These are phyloP conservation scores for Eimeria tenella DNA, from an alignment of 169 alveolate species.

Conservation along the genomic window DNA sequence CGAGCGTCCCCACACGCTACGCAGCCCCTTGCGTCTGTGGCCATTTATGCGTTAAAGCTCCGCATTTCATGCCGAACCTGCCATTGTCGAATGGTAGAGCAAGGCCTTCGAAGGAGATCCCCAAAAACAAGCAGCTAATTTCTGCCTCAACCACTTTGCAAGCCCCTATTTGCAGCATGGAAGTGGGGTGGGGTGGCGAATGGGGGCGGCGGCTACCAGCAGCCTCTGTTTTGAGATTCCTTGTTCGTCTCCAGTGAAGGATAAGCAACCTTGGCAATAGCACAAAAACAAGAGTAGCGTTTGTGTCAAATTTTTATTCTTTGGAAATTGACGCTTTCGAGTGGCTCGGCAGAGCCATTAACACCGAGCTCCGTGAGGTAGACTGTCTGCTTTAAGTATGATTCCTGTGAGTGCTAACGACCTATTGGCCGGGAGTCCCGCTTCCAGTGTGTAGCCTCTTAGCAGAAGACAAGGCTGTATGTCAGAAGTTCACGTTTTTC, in stretches of 20 bases:
- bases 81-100: conserved; percentile 60
- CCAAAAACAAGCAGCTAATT: conserved; percentile 64
- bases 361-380: too few species aligned
- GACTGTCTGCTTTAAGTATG: too few species aligned
- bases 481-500: too few species aligned
- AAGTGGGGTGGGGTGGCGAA: conserved; percentile 65
- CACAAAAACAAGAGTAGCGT: too few species aligned
- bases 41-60: background rate
- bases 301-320: too few species aligned
- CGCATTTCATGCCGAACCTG: conserved; percentile 34
- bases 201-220: conserved; percentile 37
- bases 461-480: too few species aligned
- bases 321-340: too few species aligned
- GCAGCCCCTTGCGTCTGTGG: conserved; percentile 2
- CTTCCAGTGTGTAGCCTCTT: too few species aligned
- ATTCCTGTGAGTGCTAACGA: too few species aligned
- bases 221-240: conserved; percentile 4
- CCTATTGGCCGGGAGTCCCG: too few species aligned
- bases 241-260: background rate
- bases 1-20: conserved; percentile 9
- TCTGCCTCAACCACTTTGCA: background rate
- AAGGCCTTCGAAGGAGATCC: conserved; percentile 66
- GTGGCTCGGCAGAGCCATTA: too few species aligned
- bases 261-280: too few species aligned
- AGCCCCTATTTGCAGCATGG: conserved; percentile 25